Evolutionary conservation across 2,329 filamentous ascomycete species (phyloP).

Genomic region (Rhynchosporium agropyri): DNA sequence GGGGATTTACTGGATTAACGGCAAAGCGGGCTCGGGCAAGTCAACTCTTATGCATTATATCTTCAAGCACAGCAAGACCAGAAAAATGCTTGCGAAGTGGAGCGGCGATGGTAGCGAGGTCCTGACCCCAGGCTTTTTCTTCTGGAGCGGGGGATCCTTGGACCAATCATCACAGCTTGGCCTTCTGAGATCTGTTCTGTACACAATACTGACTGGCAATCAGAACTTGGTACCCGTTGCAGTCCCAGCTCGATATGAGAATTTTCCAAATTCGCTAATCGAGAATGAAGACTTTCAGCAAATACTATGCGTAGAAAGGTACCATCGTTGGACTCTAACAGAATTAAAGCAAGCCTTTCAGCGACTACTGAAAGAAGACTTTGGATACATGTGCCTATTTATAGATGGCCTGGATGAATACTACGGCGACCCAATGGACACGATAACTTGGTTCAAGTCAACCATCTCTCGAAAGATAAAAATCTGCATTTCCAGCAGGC

Average conservation of each 20-base stretch:
- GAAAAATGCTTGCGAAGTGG: neutral
- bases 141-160: slow-evolving; percentile 48
- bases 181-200: slow-evolving; percentile 23
- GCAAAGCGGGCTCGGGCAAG: neutral
- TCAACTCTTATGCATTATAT: neutral
- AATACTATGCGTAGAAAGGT: neutral
- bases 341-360: slow-evolving; percentile 16
- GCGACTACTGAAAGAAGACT: slow-evolving; percentile 6
- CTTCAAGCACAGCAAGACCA: neutral
- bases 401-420: slow-evolving; percentile 34
- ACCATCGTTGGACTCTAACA: slow-evolving; percentile 12
- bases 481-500: slow-evolving; percentile 28
- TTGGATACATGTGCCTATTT: slow-evolving; percentile 24
- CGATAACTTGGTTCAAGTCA: slow-evolving; percentile 1
- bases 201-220: slow-evolving; percentile 10
- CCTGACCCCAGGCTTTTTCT: slow-evolving; percentile 48
- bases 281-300: neutral
- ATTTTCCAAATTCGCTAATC: neutral
- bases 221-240: slow-evolving; percentile 9
- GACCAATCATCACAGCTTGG: slow-evolving; percentile 26
- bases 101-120: neutral
- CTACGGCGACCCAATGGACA: slow-evolving; percentile 16
- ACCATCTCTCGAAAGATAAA: slow-evolving; percentile 21
- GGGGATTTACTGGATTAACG: neutral
- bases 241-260: slow-evolving; percentile 18